Base-by-base conservation (phyloP, 768 basidiomycete genomes). In the Mycena metata region DNA sequence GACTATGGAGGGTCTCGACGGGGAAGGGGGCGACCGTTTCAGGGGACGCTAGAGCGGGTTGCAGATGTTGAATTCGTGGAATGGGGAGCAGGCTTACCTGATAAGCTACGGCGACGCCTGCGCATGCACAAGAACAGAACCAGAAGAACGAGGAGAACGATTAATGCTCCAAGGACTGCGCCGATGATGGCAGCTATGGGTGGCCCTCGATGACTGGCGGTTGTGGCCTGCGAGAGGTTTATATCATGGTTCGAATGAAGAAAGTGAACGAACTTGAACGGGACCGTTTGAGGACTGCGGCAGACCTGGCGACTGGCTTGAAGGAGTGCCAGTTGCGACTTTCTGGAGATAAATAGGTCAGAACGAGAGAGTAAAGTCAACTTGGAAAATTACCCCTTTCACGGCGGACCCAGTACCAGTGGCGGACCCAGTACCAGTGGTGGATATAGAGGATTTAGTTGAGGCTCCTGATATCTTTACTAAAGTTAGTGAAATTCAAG, bases 121-220 rank as follows among this genome's bases (percentile, higher is more conserved):
- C 47, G 63, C 21, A 55, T 16, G 24, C 64, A 66, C 33, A 70
- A 12, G 30, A 60, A 46, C n/a, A 66, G 43, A 10, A 61, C 41
- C 24, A 70, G 47, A 24, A 58, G n/a, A 43, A 54, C 10, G 2
- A 70, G 39, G 11, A 30, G 30, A 30, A 57, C 16, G 21, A 66
- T 19, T 3, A 66, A 11, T 5, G 16, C 69, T 19, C 64, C 69
- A 1, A 70, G 69, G 19, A 70, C 42, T 16, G 50, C 61, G 42
- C 69, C 69, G 6, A 70, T 50, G 36, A 70, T 70, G 24, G 65
- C 65, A 35, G 60, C 47, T 21, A 70, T 23, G 5, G 69, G 57
- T 0, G 69, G 30, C 12, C 26, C 36, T n/a, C 43, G 57, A 19
- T 46, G 45, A 8, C 21, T 24, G 13, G 42, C 36, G 21, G 49